Base-by-base conservation (phyloP, 1,284 basidiomycete genomes). In the Austropuccinia psidii region DNA sequence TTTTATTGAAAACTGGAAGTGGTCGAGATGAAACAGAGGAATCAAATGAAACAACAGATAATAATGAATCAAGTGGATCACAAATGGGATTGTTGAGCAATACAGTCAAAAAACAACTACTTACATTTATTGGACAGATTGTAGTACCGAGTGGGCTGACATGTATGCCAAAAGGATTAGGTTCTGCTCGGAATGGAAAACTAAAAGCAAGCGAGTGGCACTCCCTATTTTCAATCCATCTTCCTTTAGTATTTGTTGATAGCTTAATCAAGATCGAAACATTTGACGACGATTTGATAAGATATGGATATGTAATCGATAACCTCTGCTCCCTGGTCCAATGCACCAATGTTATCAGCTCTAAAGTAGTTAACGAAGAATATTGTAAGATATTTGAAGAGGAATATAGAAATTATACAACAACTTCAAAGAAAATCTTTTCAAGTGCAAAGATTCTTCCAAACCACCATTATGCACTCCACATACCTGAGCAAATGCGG, bases 131-230 rank as follows among this genome's bases (percentile, higher is more conserved):
- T 11, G 7, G 21, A 8, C 35, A 69, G 3, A 54, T 69, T 57
- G 54, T 69, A 13, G 66, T 58, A 9, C 66, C 66, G 1, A 27
- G 31, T 24, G 54, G 54, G 21, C 31, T 54, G 7, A 58, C 54
- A 6, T n/a, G 4, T 43, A 33, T 69, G 33, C 66, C 66, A 17
- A 39, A 24, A 31, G 66, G 66, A 6, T 27, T 69, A 9, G 66
- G 66, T 2, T 43, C 52, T 4, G 50, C 49, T 2, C 27, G n/a
- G 29, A 68, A 57, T 68, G 65, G 65, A 2, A 68, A 68, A 37
- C 31, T 68, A 3, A 68, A 68, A 35, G 65, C 66, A 1, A 57
- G 66, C 31, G 41, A 69, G 31, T 67, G 65, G 65, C 49, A 67
- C 33, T n/a, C 13, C 27, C 43, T 67, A 21, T 67, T 67, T 54